phyloP scores from a whole-genome alignment of 805 yeast species.

The Pichia kluyveri region DNA sequence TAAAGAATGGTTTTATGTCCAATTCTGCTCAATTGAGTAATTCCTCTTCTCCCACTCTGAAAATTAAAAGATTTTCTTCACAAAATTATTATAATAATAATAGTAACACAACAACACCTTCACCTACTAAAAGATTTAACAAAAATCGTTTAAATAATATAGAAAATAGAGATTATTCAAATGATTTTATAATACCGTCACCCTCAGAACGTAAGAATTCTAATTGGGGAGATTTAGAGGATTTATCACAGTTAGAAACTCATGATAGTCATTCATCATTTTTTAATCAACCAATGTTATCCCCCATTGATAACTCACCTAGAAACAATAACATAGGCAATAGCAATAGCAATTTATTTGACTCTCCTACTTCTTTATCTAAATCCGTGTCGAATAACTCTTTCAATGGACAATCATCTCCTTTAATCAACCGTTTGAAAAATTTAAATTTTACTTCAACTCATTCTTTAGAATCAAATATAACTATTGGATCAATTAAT shows the following conservation, averaged over 20 bases:
- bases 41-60: neutral
- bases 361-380: neutral
- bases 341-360: neutral
- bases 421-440: neutral
- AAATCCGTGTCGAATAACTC: neutral
- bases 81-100: neutral
- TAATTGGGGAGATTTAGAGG: neutral
- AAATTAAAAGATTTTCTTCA: neutral
- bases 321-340: neutral
- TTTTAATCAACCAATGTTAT: slow-evolving; percentile 7
- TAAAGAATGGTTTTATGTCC: neutral
- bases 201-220: neutral
- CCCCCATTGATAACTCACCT: slow-evolving; percentile 2
- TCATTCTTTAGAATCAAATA: neutral
- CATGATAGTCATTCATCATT: neutral
- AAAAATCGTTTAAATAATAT: slow-evolving; percentile 1
- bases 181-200: neutral
- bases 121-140: neutral
- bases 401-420: neutral
- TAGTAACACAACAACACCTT: neutral
- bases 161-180: neutral
- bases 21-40: too few relatives aligned
- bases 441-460: neutral
- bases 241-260: neutral
- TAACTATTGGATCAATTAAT: neutral